Conservation (phyloP, 352 stramenopile genomes). For the Blastocystis sp. region DNA sequence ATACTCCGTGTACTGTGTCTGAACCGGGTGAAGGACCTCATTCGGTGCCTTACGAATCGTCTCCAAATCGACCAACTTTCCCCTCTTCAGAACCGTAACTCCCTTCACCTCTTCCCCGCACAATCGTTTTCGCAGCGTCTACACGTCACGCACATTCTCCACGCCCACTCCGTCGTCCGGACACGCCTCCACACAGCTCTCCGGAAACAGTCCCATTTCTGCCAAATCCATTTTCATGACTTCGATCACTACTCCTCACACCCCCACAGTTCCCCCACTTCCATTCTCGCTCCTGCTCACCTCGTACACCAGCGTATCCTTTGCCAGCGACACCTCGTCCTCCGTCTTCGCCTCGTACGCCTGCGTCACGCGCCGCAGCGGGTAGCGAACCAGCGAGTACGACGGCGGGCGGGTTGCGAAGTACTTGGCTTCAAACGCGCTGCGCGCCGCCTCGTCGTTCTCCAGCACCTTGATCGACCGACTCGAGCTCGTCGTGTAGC, state of each 20-base stretch:
- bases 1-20: constrained; percentile 10
- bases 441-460: not conserved
- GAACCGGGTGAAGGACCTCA: not conserved
- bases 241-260: constrained; percentile 4
- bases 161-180: not conserved
- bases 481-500: constrained; percentile 10
- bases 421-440: not conserved
- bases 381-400: constrained; percentile 17
- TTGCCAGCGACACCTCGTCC: constrained; percentile 10
- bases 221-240: constrained; percentile 51
- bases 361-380: not conserved
- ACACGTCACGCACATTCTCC: not conserved
- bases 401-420: not conserved
- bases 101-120: not conserved
- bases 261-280: not conserved
- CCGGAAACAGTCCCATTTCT: constrained; percentile 27
- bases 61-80: not conserved
- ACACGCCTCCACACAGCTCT: not conserved
- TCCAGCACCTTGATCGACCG: not conserved
- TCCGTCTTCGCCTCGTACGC: not conserved
- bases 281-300: not conserved
- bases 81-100: constrained; percentile 39
- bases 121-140: constrained; percentile 22
- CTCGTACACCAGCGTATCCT: not conserved
- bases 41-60: not conserved